These are phyloP conservation scores for Penicillium frequentans DNA, from an alignment of 2,329 filamentous ascomycete species.

Conservation along the genomic window DNA sequence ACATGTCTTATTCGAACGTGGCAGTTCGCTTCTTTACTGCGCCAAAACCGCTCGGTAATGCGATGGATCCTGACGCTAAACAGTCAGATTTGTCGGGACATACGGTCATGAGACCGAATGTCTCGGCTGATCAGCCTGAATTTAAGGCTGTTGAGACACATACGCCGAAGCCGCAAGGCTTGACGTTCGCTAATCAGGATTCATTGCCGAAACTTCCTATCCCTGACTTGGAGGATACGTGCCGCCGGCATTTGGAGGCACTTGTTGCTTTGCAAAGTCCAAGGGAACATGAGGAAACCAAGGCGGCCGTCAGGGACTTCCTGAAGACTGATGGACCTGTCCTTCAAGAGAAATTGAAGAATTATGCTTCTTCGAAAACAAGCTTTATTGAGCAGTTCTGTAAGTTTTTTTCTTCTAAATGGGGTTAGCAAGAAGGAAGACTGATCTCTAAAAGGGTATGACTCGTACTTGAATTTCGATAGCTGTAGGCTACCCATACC, in stretches of 20 bases:
- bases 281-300: constrained; percentile 81
- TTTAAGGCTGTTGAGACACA: constrained; percentile 9
- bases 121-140: constrained; percentile 9
- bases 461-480: constrained; percentile 96
- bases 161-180: constrained; percentile 57
- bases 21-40: constrained; percentile 70
- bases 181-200: constrained; percentile 89
- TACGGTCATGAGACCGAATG: constrained; percentile 27
- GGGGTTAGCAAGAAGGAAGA: background rate
- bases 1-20: constrained; percentile 62
- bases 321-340: constrained; percentile 76
- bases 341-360: constrained; percentile 83
- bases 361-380: constrained; percentile 84
- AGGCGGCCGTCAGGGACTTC: constrained; percentile 78
- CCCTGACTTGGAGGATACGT: constrained; percentile 77
- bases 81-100: constrained; percentile 9
- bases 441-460: constrained; percentile 69
- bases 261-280: constrained; percentile 77
- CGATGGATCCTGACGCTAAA: constrained; percentile 50
- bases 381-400: constrained; percentile 99
- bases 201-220: constrained; percentile 89
- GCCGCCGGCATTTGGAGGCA: constrained; percentile 74
- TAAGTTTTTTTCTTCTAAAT: constrained; percentile 48
- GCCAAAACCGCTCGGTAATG: constrained; percentile 71
- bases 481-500: constrained; percentile 57